Conservation (phyloP, 2,329 filamentous ascomycete species). For the Penicillium sp. region DNA sequence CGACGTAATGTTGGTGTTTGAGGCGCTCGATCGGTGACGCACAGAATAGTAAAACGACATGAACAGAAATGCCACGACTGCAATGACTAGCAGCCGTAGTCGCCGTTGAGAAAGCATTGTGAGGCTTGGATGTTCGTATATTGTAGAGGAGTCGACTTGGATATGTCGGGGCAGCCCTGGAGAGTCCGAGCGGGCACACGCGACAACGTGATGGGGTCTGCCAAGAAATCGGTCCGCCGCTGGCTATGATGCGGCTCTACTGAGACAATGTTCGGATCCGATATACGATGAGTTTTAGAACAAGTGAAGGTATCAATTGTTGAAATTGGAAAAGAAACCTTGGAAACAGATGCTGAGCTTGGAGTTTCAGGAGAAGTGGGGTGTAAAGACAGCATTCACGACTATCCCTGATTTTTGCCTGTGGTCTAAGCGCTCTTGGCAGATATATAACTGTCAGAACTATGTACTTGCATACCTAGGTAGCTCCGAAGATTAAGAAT, state of each 20-base stretch:
- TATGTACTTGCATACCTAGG: no score
- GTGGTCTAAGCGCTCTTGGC: slow-evolving; percentile 10
- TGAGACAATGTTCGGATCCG: background rate
- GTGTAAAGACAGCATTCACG: slow-evolving; percentile 1
- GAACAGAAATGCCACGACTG: slow-evolving; percentile 65
- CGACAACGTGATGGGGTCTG: background rate
- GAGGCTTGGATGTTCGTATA: background rate
- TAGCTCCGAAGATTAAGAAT: no score
- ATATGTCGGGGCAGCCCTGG: background rate
- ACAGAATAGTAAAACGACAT: slow-evolving; percentile 73
- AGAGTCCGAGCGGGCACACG: background rate
- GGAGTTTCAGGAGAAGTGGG: slow-evolving; percentile 14
- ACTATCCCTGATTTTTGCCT: slow-evolving; percentile 10
- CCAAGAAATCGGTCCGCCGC: background rate
- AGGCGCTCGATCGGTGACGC: slow-evolving; percentile 27
- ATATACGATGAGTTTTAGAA: background rate
- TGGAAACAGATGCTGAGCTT: background rate
- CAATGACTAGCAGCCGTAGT: slow-evolving; percentile 65
- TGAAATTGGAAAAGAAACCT: no score
- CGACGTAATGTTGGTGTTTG: background rate
- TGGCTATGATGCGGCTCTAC: background rate
- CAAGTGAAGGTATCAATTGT: no score
- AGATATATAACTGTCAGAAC: background rate
- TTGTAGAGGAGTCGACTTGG: background rate
- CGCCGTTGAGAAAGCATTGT: slow-evolving; percentile 71